These are phyloP conservation scores for Limnomonas spitsbergensis DNA, from an alignment of 139 green algal genomes.

Conservation along the genomic window DNA sequence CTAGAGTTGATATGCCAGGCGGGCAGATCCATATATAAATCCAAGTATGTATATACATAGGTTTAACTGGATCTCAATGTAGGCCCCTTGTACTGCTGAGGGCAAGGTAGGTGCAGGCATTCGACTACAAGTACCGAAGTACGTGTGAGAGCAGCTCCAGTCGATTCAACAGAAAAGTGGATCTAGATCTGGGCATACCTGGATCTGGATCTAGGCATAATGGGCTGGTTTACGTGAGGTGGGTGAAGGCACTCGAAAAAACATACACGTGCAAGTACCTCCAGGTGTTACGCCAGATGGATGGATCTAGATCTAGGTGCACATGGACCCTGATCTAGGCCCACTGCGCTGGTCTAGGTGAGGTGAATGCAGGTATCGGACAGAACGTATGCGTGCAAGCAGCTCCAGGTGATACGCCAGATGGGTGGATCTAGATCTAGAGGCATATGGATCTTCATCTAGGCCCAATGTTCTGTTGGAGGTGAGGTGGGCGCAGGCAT, in stretches of 20 bases:
- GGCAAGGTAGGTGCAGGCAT: conserved; percentile 31
- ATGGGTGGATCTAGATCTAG: conserved; percentile 30
- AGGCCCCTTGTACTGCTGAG: conserved; percentile 59
- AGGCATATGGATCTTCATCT: neutral
- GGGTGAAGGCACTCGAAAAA: conserved; percentile 46
- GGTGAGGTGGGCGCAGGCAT: too few relatives aligned
- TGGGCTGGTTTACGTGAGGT: conserved; percentile 52
- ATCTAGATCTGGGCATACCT: conserved; percentile 53
- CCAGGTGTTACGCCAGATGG: conserved; percentile 73
- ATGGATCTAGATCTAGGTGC: conserved; percentile 52
- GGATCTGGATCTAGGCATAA: conserved; percentile 29
- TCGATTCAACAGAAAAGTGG: conserved; percentile 68
- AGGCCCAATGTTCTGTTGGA: too few relatives aligned
- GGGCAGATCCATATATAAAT: conserved; percentile 15
- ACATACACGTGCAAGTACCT: conserved; percentile 67
- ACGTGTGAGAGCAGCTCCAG: conserved; percentile 78
- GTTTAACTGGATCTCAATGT: conserved; percentile 24
- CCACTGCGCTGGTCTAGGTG: conserved; percentile 59
- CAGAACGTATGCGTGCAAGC: conserved; percentile 60
- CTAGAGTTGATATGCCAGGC: conserved; percentile 79
- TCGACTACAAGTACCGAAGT: conserved; percentile 58
- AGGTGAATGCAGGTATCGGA: conserved; percentile 35
- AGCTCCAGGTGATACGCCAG: conserved; percentile 82
- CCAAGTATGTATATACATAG: too few relatives aligned
- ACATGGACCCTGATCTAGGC: conserved; percentile 14